Evolutionary conservation across 78 protist genomes (phyloP).

Genomic region (Dictyostelium discoideum): DNA sequence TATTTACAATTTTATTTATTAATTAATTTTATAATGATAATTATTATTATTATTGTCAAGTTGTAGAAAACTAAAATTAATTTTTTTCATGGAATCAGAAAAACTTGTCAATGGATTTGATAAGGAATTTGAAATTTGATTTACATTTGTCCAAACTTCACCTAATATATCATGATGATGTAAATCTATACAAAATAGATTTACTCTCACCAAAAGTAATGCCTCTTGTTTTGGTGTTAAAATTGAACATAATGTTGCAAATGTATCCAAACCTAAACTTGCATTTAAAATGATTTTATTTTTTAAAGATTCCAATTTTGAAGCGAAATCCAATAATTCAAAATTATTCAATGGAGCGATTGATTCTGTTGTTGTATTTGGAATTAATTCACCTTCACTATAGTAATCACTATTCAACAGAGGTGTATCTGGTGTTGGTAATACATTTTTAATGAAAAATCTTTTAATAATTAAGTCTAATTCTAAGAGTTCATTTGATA

Average conservation of each 20-base stretch:
- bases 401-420: not conserved
- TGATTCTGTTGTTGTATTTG: not conserved
- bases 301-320: slow-evolving; percentile 35
- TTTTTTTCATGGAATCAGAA: not conserved
- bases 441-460: not conserved
- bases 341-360: not conserved
- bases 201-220: not conserved
- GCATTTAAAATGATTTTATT: slow-evolving; percentile 20
- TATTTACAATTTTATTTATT: not conserved
- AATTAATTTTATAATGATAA: not conserved
- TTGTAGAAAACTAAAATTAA: not conserved
- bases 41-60: no score
- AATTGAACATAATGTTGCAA: not conserved
- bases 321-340: slow-evolving; percentile 50
- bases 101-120: not conserved
- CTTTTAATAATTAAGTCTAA: not conserved
- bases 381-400: not conserved
- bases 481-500: not conserved
- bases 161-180: not conserved
- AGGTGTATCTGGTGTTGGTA: not conserved
- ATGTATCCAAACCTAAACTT: not conserved
- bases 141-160: not conserved
- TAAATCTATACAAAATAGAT: not conserved
- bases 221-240: slow-evolving; percentile 2
- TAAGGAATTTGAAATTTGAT: not conserved